These are phyloP conservation scores for Chondrus crispus DNA, from an alignment of 23 red algal species.

Conservation along the genomic window DNA sequence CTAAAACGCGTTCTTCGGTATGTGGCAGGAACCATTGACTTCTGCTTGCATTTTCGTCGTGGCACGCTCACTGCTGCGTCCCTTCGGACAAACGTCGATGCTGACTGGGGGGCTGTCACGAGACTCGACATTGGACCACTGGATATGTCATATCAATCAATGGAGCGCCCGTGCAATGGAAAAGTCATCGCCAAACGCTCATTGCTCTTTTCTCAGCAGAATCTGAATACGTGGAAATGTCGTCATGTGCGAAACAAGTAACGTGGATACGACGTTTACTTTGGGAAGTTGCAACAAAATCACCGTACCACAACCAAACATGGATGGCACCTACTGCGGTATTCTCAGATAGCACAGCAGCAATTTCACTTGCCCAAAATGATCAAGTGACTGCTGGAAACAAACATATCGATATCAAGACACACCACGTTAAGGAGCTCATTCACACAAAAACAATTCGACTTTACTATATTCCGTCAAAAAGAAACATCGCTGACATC, in stretches of 20 bases:
- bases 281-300: background rate
- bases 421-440: background rate
- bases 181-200: background rate
- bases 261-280: background rate
- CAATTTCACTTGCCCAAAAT: background rate
- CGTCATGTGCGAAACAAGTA: background rate
- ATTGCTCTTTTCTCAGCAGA: background rate
- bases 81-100: background rate
- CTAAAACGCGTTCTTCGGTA: background rate
- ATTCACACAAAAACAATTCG: background rate
- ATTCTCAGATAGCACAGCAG: constrained; percentile 2
- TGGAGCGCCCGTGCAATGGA: background rate
- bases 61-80: background rate
- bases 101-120: constrained; percentile 11
- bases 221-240: background rate
- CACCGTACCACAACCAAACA: background rate
- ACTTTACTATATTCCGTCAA: background rate
- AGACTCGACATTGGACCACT: background rate
- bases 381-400: background rate
- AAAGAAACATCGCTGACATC: background rate
- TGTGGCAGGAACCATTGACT: background rate
- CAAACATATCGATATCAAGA: constrained; percentile 28
- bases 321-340: background rate
- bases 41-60: background rate
- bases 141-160: background rate